Conservation (phyloP, 345 rosid genomes). For the Syzygium aromaticum region DNA sequence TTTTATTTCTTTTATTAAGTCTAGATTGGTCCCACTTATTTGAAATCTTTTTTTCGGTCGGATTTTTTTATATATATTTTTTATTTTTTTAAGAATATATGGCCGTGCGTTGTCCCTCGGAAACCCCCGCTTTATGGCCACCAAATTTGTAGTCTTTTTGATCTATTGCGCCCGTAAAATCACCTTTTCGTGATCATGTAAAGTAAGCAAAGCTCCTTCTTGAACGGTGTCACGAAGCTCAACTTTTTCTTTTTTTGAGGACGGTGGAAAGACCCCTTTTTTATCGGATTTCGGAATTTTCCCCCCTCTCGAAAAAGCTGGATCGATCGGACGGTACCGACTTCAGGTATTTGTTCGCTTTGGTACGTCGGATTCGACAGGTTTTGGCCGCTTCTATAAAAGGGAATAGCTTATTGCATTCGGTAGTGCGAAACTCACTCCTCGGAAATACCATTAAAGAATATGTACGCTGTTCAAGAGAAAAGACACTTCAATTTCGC, state of each 20-base stretch:
- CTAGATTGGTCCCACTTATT: not conserved
- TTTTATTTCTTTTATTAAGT: rapidly evolving
- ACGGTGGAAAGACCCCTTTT: not conserved
- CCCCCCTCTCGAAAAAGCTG: not conserved
- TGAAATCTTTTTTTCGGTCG: not conserved
- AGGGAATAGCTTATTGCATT: not conserved
- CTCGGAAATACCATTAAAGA: not conserved
- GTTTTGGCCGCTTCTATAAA: not conserved
- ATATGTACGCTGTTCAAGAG: not conserved
- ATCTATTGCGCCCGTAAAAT: not conserved
- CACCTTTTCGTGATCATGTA: not conserved
- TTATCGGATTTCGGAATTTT: not conserved
- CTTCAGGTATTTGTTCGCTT: not conserved
- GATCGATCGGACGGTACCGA: not conserved
- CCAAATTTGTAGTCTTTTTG: not conserved
- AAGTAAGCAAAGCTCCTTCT: not conserved
- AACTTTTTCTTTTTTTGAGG: not conserved
- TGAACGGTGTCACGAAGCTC: not conserved
- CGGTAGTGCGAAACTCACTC: rapidly evolving
- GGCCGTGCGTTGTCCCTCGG: not conserved
- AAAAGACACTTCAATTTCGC: not conserved
- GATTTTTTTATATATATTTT: not conserved
- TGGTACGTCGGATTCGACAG: too few species aligned
- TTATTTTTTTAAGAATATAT: not conserved
- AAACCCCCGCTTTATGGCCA: not conserved